phyloP scores from a whole-genome alignment of 352 stramenopile genomes.

The Elongisporangium undulatum region DNA sequence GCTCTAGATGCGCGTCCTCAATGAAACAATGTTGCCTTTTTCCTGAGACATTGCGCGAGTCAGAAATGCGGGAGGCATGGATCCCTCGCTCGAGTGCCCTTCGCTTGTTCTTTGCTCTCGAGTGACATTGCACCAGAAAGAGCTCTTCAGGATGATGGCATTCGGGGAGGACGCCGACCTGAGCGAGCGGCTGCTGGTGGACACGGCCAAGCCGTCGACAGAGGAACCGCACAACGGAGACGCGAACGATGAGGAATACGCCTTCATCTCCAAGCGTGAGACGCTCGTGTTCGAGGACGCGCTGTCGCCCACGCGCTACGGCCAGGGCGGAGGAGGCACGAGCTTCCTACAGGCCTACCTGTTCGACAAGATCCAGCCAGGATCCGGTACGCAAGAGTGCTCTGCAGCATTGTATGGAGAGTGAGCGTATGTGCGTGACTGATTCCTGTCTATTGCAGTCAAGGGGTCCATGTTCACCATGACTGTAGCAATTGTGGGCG shows the following conservation, averaged over 20 bases:
- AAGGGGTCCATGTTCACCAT: conserved; percentile 91
- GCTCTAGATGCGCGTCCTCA: too few species aligned
- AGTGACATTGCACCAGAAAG: neutral
- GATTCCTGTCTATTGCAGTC: conserved; percentile 28
- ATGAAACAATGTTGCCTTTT: too few species aligned
- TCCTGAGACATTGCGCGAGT: neutral
- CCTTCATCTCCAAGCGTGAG: conserved; percentile 69
- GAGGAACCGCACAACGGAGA: conserved; percentile 4
- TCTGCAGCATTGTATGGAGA: neutral
- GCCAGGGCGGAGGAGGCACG: conserved; percentile 19
- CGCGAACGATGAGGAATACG: conserved; percentile 35
- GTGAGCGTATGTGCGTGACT: neutral
- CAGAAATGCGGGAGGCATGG: neutral
- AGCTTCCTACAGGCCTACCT: conserved; percentile 72
- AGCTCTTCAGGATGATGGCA: conserved; percentile 25
- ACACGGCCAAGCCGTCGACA: conserved; percentile 5
- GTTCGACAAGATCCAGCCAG: conserved; percentile 79
- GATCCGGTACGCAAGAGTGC: conserved; percentile 45
- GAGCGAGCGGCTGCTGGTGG: conserved; percentile 22
- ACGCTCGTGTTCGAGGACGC: conserved; percentile 78
- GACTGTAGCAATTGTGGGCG: conserved; percentile 84
- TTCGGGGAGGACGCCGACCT: conserved; percentile 29
- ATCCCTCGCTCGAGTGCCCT: neutral
- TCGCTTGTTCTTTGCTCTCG: neutral
- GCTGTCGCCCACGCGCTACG: conserved; percentile 29